Percentiles rank a stretch among this genome's conserved stretches.
Evolutionary conservation across 129 eudicot genomes (phyloP).

Genomic region (Oenanthe sinensis): DNA sequence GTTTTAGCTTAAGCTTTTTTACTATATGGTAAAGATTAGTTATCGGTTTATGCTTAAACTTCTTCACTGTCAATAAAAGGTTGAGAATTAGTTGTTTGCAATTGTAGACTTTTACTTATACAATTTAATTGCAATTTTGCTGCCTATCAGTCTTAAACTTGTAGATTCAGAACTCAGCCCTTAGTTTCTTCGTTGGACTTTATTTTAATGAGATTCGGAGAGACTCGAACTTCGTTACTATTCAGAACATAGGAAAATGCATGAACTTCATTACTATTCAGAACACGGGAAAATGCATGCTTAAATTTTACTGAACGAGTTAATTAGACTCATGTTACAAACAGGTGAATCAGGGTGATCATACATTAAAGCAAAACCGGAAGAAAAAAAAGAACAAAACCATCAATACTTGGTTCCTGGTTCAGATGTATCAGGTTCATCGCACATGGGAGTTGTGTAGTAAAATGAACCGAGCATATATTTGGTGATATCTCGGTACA

Average conservation of each 20-base stretch:
- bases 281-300: background rate
- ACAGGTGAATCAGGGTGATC: slow-evolving; percentile 1
- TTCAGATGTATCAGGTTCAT: slow-evolving; percentile 47
- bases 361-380: background rate
- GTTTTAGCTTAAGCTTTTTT: too few relatives aligned
- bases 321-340: background rate
- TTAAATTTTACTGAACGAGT: background rate
- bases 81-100: background rate
- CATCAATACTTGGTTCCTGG: background rate
- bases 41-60: too few relatives aligned
- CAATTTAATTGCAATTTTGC: background rate
- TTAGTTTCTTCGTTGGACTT: too few relatives aligned
- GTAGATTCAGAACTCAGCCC: too few relatives aligned
- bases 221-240: background rate
- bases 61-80: too few relatives aligned
- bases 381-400: background rate
- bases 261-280: background rate
- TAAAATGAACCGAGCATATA: slow-evolving; percentile 52
- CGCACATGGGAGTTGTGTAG: slow-evolving; percentile 89
- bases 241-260: background rate
- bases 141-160: too few relatives aligned
- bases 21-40: too few relatives aligned
- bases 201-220: background rate
- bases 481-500: slow-evolving; percentile 55
- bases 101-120: background rate